phyloP scores from a whole-genome alignment of 2,329 filamentous ascomycete species.

The Ploettnerulaceae sp. region DNA sequence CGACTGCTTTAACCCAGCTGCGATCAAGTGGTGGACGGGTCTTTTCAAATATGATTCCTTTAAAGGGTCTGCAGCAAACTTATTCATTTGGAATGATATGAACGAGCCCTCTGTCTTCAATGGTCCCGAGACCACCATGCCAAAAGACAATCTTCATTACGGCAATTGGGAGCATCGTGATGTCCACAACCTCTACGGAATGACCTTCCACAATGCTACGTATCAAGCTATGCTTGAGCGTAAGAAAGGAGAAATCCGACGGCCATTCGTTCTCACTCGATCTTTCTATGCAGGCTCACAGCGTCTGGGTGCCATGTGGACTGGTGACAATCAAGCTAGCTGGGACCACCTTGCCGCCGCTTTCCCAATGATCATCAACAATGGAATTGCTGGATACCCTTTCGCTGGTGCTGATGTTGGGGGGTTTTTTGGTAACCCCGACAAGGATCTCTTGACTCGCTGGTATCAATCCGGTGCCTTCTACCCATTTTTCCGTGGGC shows the following conservation, averaged over 20 bases:
- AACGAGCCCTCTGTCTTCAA: slow-evolving; percentile 99
- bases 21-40: slow-evolving; percentile 82
- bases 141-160: slow-evolving; percentile 92
- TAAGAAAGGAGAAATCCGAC: slow-evolving; percentile 76
- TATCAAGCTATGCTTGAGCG: slow-evolving; percentile 79
- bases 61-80: slow-evolving; percentile 79
- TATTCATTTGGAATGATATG: slow-evolving; percentile 99
- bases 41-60: slow-evolving; percentile 87
- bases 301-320: slow-evolving; percentile 94
- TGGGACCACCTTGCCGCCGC: slow-evolving; percentile 90
- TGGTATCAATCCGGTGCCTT: slow-evolving; percentile 98
- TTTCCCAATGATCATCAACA: slow-evolving; percentile 88
- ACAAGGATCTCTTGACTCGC: slow-evolving; percentile 81
- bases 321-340: slow-evolving; percentile 89
- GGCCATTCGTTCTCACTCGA: slow-evolving; percentile 89
- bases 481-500: slow-evolving; percentile 96
- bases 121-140: slow-evolving; percentile 96
- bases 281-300: slow-evolving; percentile 91
- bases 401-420: slow-evolving; percentile 95
- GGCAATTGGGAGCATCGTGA: slow-evolving; percentile 96
- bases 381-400: slow-evolving; percentile 88
- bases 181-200: slow-evolving; percentile 89
- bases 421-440: slow-evolving; percentile 96
- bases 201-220: slow-evolving; percentile 94
- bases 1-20: slow-evolving; percentile 91